Base-by-base conservation (phyloP, 257 asterid genomes). In the Ballota nigra region DNA sequence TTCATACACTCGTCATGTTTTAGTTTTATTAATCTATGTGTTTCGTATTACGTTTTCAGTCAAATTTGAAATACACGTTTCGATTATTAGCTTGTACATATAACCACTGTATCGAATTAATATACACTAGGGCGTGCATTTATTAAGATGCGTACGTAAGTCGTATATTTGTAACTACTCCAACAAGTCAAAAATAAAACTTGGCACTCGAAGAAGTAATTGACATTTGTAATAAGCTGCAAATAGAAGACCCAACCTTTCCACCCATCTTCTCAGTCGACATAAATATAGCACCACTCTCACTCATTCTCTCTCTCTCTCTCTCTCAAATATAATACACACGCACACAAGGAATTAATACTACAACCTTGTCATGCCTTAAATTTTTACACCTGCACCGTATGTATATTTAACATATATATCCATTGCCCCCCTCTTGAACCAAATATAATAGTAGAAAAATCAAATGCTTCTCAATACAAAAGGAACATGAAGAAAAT, bases 401-500 rank as follows among this genome's bases (percentile, higher is more conserved):
- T 36, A 8, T 36, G 12, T 36, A 36, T 8, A 9, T 33, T 3
- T 29, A 33, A 33, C 38, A 33, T 33, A 33, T 33, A 6, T 6
- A 33, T 33, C 3, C 7, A 33, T 4, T 36, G 11, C 22, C n/a
- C n/a, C n/a, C n/a, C n/a, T n/a, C n/a, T n/a, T n/a, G n/a, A n/a
- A 45, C 2, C 19, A 47, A 1, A 47, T 6, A n/a, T 3, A 47
- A 3, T 15, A 47, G 6, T 6, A 33, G 15, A 16, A 51, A n/a
- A n/a, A n/a, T n/a, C n/a, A n/a, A 6, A 51, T 51, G 57, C 19
- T 43, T 43, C 19, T 13, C 19, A 51, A 51, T 51, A 16, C 24
- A 16, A 51, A 51, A 51, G 57, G 24, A 51, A 51, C 23, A 51
- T 16, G 26, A 43, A 85, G 79, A 85, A 77, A 76, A 78, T 81